Percentiles rank a stretch among this genome's conserved stretches.
phyloP scores from a whole-genome alignment of 352 stramenopile genomes.

The Phytophthora hybrid region DNA sequence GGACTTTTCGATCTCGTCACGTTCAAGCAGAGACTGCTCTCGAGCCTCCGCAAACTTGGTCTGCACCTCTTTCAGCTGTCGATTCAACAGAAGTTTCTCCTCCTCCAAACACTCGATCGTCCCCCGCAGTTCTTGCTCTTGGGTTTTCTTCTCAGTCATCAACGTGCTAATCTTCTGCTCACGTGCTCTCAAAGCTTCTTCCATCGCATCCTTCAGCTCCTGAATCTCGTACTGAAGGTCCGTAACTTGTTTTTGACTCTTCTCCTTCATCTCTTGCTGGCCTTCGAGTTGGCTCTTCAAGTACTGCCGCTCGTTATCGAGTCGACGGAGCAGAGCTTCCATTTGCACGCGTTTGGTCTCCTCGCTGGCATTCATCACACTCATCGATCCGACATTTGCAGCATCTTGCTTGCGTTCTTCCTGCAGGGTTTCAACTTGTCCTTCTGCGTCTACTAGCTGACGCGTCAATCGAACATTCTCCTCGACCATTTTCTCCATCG shows the following conservation, averaged over 20 bases:
- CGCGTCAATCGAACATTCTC: constrained; percentile 72
- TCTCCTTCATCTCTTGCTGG: constrained; percentile 59
- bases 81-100: constrained; percentile 54
- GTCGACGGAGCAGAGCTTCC: constrained; percentile 72
- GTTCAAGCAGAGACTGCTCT: constrained; percentile 69
- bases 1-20: constrained; percentile 70
- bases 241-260: constrained; percentile 47
- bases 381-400: constrained; percentile 39
- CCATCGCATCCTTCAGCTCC: constrained; percentile 45
- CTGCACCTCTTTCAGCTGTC: constrained; percentile 70
- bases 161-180: constrained; percentile 57
- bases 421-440: constrained; percentile 60
- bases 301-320: constrained; percentile 87
- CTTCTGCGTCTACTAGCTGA: constrained; percentile 74
- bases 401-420: constrained; percentile 59
- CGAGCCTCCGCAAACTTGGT: constrained; percentile 61
- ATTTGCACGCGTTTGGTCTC: constrained; percentile 83
- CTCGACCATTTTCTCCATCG: constrained; percentile 78
- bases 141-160: constrained; percentile 32
- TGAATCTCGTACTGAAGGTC: constrained; percentile 57
- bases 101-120: constrained; percentile 58
- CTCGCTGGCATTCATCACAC: constrained; percentile 74
- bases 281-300: constrained; percentile 79
- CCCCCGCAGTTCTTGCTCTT: constrained; percentile 54
- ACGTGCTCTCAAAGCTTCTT: constrained; percentile 43